Percentiles rank a stretch among this genome's conserved stretches.
These are phyloP conservation scores for Colletotrichum noveboracense DNA, from an alignment of 2,329 filamentous ascomycete species.

Conservation along the genomic window DNA sequence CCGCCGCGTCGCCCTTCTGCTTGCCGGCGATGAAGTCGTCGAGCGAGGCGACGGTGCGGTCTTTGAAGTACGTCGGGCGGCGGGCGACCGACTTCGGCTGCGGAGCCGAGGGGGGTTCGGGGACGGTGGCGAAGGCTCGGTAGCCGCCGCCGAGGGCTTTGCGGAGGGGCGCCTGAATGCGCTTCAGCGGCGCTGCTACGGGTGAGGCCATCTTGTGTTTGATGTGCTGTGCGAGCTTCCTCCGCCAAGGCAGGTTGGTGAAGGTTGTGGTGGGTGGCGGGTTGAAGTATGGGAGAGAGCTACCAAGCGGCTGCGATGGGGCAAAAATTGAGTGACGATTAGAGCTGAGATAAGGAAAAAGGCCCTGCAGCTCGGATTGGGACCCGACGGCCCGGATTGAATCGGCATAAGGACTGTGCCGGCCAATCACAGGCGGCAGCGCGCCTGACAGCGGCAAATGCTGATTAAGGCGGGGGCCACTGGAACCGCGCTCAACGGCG, in stretches of 20 bases:
- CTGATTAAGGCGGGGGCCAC: neutral
- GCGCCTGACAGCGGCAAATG: neutral
- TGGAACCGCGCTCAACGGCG: neutral
- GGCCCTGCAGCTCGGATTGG: slow-evolving; percentile 11
- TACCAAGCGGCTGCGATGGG: neutral
- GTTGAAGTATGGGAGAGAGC: neutral
- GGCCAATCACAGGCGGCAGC: neutral
- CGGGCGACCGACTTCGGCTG: slow-evolving; percentile 26
- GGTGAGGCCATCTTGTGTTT: slow-evolving; percentile 42
- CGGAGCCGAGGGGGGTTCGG: slow-evolving; percentile 27
- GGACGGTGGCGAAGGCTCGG: slow-evolving; percentile 53
- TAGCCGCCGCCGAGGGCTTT: slow-evolving; percentile 39
- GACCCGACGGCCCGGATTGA: slow-evolving; percentile 20
- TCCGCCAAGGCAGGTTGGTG: neutral
- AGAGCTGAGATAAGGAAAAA: neutral
- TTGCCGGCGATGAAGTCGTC: slow-evolving; percentile 58
- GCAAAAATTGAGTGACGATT: slow-evolving; percentile 6
- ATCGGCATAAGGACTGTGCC: slow-evolving; percentile 9
- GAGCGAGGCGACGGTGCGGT: slow-evolving; percentile 61
- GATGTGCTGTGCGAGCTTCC: neutral
- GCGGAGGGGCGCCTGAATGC: slow-evolving; percentile 47
- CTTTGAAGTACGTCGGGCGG: slow-evolving; percentile 64
- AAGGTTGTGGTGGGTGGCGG: neutral
- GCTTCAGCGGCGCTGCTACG: slow-evolving; percentile 39
- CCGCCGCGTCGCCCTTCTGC: neutral